phyloP scores from a whole-genome alignment of 192 early-diverging fungal genomes.

The Coemansia sp. region DNA sequence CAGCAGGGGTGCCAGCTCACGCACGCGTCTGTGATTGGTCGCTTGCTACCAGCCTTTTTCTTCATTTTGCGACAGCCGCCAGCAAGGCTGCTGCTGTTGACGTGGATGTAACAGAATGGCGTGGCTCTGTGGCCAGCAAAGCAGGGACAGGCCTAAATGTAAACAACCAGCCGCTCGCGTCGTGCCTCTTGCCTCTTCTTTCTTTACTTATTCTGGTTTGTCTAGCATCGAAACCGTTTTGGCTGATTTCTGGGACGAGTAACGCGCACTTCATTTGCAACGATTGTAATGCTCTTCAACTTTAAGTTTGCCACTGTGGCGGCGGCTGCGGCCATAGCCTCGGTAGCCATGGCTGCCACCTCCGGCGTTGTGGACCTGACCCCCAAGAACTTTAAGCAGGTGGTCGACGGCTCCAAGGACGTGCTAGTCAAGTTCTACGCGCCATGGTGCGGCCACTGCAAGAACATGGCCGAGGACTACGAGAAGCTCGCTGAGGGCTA shows the following conservation, averaged over 20 bases:
- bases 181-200: not conserved
- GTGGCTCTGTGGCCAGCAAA: too few relatives aligned
- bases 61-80: too few relatives aligned
- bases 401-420: slow-evolving; percentile 69
- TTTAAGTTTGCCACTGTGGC: slow-evolving; percentile 26
- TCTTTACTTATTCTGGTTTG: not conserved
- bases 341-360: slow-evolving; percentile 23
- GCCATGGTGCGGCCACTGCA: slow-evolving; percentile 88
- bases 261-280: not conserved
- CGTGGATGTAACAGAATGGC: too few relatives aligned
- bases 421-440: slow-evolving; percentile 87
- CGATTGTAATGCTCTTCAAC: slow-evolving; percentile 30
- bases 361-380: slow-evolving; percentile 40
- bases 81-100: too few relatives aligned
- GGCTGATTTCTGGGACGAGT: not conserved
- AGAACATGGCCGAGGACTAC: slow-evolving; percentile 66
- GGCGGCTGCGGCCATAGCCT: slow-evolving; percentile 29
- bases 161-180: too few relatives aligned
- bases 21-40: too few relatives aligned
- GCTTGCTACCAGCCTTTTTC: too few relatives aligned
- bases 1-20: too few relatives aligned
- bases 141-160: too few relatives aligned
- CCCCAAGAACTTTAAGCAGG: slow-evolving; percentile 47
- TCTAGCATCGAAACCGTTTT: not conserved
- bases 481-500: slow-evolving; percentile 79